Evolutionary conservation across 2,329 filamentous ascomycete genomes (phyloP).

Genomic region (Remersonia thermophila): DNA sequence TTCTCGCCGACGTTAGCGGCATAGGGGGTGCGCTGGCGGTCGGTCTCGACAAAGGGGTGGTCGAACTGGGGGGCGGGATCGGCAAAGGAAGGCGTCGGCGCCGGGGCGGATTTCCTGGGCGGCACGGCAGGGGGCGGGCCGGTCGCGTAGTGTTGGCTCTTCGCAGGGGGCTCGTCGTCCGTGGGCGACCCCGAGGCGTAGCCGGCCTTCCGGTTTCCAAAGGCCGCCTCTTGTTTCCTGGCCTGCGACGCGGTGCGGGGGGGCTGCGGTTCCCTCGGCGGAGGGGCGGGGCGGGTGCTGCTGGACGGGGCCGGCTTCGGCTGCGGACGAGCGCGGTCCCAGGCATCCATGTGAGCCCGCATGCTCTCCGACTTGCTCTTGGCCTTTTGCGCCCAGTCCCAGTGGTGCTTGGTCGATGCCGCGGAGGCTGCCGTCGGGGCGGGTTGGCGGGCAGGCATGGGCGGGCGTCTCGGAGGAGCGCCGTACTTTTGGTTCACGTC

Average conservation of each 20-base stretch:
- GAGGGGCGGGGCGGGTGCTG: slow-evolving; percentile 20
- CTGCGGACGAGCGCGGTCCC: slow-evolving; percentile 16
- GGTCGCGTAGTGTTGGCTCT: slow-evolving; percentile 37
- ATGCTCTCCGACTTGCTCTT: slow-evolving; percentile 10
- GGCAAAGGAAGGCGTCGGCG: slow-evolving; percentile 8
- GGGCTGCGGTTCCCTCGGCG: slow-evolving; percentile 23
- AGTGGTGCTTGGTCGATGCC: slow-evolving; percentile 9
- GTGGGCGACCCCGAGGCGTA: slow-evolving; percentile 37
- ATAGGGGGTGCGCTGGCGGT: slow-evolving; percentile 46
- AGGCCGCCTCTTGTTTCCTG: slow-evolving; percentile 42
- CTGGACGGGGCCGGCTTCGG: slow-evolving; percentile 26
- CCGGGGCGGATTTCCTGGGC: slow-evolving; percentile 9
- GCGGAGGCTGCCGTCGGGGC: slow-evolving; percentile 14
- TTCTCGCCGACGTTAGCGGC: slow-evolving; percentile 44
- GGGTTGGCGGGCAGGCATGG: slow-evolving; percentile 16
- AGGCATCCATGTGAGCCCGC: slow-evolving; percentile 14
- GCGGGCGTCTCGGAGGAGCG: slow-evolving; percentile 24
- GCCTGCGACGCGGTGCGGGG: slow-evolving; percentile 40
- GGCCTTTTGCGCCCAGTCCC: slow-evolving; percentile 11
- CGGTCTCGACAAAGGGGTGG: slow-evolving; percentile 28
- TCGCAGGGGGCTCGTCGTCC: slow-evolving; percentile 41
- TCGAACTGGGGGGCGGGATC: slow-evolving; percentile 30
- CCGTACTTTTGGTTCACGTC: slow-evolving; percentile 29
- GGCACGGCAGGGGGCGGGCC: slow-evolving; percentile 11
- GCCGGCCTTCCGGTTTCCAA: slow-evolving; percentile 37